phyloP scores from a whole-genome alignment of 2,329 filamentous ascomycete species.

The Emergomyces orientalis region DNA sequence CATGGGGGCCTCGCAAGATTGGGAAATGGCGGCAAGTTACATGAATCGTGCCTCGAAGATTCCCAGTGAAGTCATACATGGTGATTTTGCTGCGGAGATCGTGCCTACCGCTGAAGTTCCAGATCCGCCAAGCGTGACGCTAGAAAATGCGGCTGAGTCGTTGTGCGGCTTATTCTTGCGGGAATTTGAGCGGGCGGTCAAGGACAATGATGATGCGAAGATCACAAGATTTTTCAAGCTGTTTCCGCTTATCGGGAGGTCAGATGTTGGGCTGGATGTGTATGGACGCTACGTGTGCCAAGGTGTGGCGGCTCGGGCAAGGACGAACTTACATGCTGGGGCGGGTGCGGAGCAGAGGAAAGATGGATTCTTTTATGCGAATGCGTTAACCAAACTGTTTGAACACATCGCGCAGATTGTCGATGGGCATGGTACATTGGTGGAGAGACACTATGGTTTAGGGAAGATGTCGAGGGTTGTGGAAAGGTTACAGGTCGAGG shows the following conservation, averaged over 20 bases:
- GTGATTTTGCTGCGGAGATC: conserved; percentile 80
- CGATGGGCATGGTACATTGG: conserved; percentile 78
- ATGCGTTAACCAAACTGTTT: conserved; percentile 81
- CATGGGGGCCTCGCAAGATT: conserved; percentile 97
- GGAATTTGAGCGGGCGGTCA: conserved; percentile 88
- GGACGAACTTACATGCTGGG: conserved; percentile 66
- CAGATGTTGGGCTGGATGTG: conserved; percentile 82
- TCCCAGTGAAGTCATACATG: conserved; percentile 67
- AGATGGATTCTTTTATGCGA: conserved; percentile 86
- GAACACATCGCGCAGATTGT: conserved; percentile 97
- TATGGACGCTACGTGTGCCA: conserved; percentile 95
- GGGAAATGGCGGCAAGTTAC: conserved; percentile 92
- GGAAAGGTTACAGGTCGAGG: conserved; percentile 84
- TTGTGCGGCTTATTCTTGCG: conserved; percentile 82
- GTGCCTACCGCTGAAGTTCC: conserved; percentile 95
- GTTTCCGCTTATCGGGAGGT: conserved; percentile 84
- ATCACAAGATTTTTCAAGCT: conserved; percentile 97
- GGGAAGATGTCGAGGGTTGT: conserved; percentile 95
- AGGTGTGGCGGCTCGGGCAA: conserved; percentile 76
- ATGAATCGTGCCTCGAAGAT: conserved; percentile 73
- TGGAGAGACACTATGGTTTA: conserved; percentile 85
- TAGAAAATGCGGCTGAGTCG: conserved; percentile 79
- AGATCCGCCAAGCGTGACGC: conserved; percentile 75
- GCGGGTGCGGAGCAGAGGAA: conserved; percentile 51
- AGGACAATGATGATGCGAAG: conserved; percentile 75